phyloP scores from a whole-genome alignment of 225 moss, liverwort and hornwort species.

The Asterella californica region DNA sequence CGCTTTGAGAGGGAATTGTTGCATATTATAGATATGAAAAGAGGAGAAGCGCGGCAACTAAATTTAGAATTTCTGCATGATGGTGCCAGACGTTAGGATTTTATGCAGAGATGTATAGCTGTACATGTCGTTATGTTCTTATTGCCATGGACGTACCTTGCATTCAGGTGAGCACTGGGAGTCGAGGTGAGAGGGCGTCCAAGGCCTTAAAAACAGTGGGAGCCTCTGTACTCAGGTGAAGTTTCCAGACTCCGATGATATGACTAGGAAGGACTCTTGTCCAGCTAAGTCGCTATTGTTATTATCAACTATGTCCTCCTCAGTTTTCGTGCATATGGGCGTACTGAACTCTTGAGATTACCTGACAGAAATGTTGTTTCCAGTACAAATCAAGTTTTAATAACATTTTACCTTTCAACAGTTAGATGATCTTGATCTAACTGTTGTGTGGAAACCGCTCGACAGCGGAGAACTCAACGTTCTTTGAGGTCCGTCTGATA shows the following conservation, averaged over 20 bases:
- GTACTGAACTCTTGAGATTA: not conserved
- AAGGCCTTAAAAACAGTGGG: slow-evolving; percentile 83
- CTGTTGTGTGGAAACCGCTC: not conserved
- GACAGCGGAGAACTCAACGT: not conserved
- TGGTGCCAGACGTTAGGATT: not conserved
- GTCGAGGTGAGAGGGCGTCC: slow-evolving; percentile 71
- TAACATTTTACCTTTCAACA: not conserved
- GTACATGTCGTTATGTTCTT: not conserved
- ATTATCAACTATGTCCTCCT: no score
- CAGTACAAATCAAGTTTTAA: not conserved
- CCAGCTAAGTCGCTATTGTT: not conserved
- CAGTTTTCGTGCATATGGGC: no score
- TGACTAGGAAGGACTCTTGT: no score
- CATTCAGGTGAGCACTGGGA: slow-evolving; percentile 67
- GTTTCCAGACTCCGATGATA: no score
- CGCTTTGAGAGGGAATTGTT: not conserved
- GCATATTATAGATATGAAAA: not conserved
- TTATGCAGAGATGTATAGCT: not conserved
- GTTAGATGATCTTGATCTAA: not conserved
- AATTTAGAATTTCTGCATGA: not conserved
- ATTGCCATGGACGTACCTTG: not conserved
- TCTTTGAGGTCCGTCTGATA: not conserved
- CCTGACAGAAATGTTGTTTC: not conserved
- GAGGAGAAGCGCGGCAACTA: not conserved
- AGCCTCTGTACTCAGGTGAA: slow-evolving; percentile 92